Percentiles rank a stretch among this genome's conserved stretches.
Evolutionary conservation across 805 yeast genomes (phyloP).

Genomic region (Saturnispora serradocipensis): DNA sequence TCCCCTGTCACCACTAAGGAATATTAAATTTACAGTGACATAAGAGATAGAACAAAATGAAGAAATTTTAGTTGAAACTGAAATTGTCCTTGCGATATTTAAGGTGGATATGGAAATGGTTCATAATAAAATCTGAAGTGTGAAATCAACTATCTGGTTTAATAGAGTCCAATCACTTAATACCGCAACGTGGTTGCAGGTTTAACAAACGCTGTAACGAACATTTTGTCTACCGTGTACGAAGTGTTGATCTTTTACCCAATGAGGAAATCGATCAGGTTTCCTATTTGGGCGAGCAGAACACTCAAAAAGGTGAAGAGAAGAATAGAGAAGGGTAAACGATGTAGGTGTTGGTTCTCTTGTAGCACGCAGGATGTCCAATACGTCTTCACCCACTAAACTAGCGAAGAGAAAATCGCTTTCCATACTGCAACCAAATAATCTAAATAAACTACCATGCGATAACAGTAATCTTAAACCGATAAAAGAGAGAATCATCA

Average conservation of each 20-base stretch:
- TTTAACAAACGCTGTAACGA: neutral
- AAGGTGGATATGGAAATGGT: no score
- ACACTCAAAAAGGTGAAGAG: neutral
- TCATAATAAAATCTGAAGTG: no score
- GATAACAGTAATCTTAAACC: neutral
- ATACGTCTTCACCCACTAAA: neutral
- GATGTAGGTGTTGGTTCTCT: neutral
- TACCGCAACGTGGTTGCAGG: neutral
- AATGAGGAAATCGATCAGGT: neutral
- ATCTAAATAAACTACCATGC: conserved; percentile 11
- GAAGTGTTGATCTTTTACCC: neutral
- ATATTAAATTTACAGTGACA: no score
- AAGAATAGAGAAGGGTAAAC: neutral
- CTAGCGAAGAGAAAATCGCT: conserved; percentile 24
- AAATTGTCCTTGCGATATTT: no score
- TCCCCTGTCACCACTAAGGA: neutral
- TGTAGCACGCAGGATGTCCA: neutral
- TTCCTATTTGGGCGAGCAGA: neutral
- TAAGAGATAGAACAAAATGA: no score
- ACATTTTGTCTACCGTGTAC: neutral
- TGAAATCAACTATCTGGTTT: no score
- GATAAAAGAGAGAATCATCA: conserved; percentile 29
- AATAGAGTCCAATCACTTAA: no score
- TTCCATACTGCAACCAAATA: conserved; percentile 25
- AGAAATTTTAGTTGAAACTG: no score